Base-by-base conservation (phyloP, 345 rosid genomes). In the Eucalyptus albens region DNA sequence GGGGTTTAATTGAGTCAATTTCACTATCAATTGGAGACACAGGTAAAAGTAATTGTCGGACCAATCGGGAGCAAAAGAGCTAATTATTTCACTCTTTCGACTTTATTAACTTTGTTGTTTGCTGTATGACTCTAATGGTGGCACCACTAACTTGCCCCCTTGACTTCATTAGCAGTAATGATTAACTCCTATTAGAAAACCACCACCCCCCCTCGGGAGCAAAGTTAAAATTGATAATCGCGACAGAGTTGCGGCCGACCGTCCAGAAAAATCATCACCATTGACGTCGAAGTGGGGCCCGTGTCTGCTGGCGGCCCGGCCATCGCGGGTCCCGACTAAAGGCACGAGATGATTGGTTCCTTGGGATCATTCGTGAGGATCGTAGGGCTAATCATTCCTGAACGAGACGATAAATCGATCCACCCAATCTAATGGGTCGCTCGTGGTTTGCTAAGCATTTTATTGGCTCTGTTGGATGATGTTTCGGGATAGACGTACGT, bases 21-120 rank as follows among this genome's bases (percentile, higher is more conserved):
- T 37, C 83, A 40, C 24, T 5, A 37, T 77, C 27, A 3, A 77
- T 47, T 2, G 16, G 87, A 27, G 56, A 83, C n/a, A 60, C 55
- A 4, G 22, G 40, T 83, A 40, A 92, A 87, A 69, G 59, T 69
- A 87, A 37, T 3, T 93, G 94, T 89, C 91, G 8, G 91, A 90
- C 77, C 15, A 90, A 89, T 60, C 51, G 89, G 93, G 40, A 89
- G 87, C 96, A 93, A 49, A 81, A 29, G 47, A 19, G 42, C 51
- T 27, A 8, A 17, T 90, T 89, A 92, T 91, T 87, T 87, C 83
- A 77, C n/a, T 87, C 86, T 92, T 92, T 93, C 91, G 87, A 90
- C 92, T 45, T 91, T 88, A 50, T 60, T 37, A 77, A 77, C 83
- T 15, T 15, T 17, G 89, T 31, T 88, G 53, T 49, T 56, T 56